Evolutionary conservation across 345 rosid species (phyloP).

Genomic region (Pseudoturritis turrita): DNA sequence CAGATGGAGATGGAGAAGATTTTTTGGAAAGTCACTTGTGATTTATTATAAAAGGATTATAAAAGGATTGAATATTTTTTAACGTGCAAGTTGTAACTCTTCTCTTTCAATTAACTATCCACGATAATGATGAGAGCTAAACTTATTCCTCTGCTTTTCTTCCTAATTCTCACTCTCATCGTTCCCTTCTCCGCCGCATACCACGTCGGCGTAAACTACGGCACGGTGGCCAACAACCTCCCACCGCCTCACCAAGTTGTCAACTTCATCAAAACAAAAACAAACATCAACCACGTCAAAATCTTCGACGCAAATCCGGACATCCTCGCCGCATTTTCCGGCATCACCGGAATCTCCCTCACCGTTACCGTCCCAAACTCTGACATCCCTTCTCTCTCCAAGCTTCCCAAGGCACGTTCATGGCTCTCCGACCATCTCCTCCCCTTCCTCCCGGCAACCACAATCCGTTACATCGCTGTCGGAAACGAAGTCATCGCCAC

Average conservation of each 20-base stretch:
- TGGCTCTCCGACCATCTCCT: slow-evolving; percentile 55
- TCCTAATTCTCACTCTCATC: slow-evolving; percentile 16
- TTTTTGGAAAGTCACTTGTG: too few relatives aligned
- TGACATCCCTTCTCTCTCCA: slow-evolving; percentile 53
- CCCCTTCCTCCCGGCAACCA: slow-evolving; percentile 49
- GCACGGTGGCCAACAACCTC: slow-evolving; percentile 74
- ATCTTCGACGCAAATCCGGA: slow-evolving; percentile 75
- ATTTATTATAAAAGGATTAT: too few relatives aligned
- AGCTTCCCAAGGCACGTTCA: slow-evolving; percentile 50
- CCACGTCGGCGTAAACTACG: slow-evolving; percentile 81
- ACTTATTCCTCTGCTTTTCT: neutral
- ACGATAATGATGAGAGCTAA: slow-evolving; percentile 19
- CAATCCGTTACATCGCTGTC: slow-evolving; percentile 55
- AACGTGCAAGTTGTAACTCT: neutral
- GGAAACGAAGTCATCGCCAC: slow-evolving; percentile 78
- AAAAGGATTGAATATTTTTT: too few relatives aligned
- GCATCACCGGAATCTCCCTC: slow-evolving; percentile 50
- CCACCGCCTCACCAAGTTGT: slow-evolving; percentile 69
- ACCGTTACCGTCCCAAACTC: slow-evolving; percentile 72
- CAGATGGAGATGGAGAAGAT: too few relatives aligned
- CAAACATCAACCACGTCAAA: slow-evolving; percentile 64
- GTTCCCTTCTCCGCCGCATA: slow-evolving; percentile 13
- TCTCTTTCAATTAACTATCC: neutral
- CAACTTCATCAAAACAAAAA: slow-evolving; percentile 54
- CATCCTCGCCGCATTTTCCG: slow-evolving; percentile 65